Base-by-base conservation (phyloP, 306 rosid genomes). In the Corylus americana region DNA sequence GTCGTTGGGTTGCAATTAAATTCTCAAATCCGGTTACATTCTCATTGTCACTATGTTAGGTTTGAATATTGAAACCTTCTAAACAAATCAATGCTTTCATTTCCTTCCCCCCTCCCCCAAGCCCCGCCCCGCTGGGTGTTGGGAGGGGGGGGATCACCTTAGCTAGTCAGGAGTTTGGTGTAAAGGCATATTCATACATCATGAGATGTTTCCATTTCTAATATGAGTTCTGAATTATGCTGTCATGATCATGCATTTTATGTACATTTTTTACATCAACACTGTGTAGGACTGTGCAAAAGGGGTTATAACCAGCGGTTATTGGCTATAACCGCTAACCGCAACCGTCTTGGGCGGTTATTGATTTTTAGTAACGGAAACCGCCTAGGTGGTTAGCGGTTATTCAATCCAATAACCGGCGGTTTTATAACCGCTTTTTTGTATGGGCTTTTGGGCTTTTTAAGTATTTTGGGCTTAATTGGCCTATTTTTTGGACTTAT, bases 191-290 rank as follows among this genome's bases (percentile, higher is more conserved):
- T 9, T 25, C 31, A 25, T 31, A 31, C 35, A 12, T 14, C 12
- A 27, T 27, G 68, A 29, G 37, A 44, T 63, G 20, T n/a, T 12
- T 64, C 58, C 11, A 71, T 67, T 79, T 70, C 57, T 59, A 7
- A 48, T 74, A 39, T 63, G 54, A 69, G 70, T 76, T 74, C 20
- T 77, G 68, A 71, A 59, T 76, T 69, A 59, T 37, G 27, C 51
- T 4, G 57, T 74, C 2, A 37, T 55, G 72, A 75, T 25, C 72
- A 11, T 69, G 71, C 49, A 14, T 61, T 27, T 44, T 35, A 42
- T 55, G 75, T 70, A 61, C 71, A 31, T 80, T 50, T 53, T 9
- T 16, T 70, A 7, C 5, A 49, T 44, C 18, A 44, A 61, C 39
- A 10, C 39, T 44, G 58, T 22, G 25, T 22, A 22, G 25, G 25